phyloP scores from a whole-genome alignment of 2,329 filamentous ascomycete genomes.

The Westerdykella sp. region DNA sequence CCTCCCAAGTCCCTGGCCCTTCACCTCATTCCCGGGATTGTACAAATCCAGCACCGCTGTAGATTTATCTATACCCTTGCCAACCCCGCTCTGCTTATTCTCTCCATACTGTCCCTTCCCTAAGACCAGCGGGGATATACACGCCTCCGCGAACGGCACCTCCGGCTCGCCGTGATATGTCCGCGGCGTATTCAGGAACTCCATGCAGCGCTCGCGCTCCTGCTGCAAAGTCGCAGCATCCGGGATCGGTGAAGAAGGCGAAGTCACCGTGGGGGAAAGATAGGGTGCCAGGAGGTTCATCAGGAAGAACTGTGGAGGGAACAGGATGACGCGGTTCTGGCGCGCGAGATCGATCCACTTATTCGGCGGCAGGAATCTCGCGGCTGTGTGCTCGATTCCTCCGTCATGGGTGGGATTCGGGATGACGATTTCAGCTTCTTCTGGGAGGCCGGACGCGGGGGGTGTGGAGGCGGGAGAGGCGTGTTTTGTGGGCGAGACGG shows the following conservation, averaged over 20 bases:
- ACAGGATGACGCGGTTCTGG: constrained; percentile 67
- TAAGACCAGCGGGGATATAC: constrained; percentile 37
- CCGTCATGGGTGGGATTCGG: constrained; percentile 68
- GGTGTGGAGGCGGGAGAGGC: constrained; percentile 25
- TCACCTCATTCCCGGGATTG: constrained; percentile 51
- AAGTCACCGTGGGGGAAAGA: constrained; percentile 37
- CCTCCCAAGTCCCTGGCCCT: constrained; percentile 43
- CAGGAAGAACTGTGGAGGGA: constrained; percentile 82
- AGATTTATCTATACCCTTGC: constrained; percentile 39
- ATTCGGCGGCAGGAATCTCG: constrained; percentile 64
- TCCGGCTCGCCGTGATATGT: constrained; percentile 22
- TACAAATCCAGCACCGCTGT: constrained; percentile 50
- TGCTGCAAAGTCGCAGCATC: constrained; percentile 37
- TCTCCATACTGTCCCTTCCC: constrained; percentile 35
- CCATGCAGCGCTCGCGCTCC: constrained; percentile 30
- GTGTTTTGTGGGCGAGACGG: constrained; percentile 25
- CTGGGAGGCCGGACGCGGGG: constrained; percentile 22
- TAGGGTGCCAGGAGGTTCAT: constrained; percentile 54
- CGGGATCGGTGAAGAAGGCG: constrained; percentile 18
- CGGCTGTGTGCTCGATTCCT: constrained; percentile 64
- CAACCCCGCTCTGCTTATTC: constrained; percentile 22
- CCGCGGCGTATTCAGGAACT: constrained; percentile 51
- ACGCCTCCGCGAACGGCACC: constrained; percentile 41
- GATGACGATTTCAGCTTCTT: constrained; percentile 50
- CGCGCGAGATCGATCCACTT: constrained; percentile 63